Conservation (phyloP, 257 asterid genomes). For the Solanum gracilifrons region DNA sequence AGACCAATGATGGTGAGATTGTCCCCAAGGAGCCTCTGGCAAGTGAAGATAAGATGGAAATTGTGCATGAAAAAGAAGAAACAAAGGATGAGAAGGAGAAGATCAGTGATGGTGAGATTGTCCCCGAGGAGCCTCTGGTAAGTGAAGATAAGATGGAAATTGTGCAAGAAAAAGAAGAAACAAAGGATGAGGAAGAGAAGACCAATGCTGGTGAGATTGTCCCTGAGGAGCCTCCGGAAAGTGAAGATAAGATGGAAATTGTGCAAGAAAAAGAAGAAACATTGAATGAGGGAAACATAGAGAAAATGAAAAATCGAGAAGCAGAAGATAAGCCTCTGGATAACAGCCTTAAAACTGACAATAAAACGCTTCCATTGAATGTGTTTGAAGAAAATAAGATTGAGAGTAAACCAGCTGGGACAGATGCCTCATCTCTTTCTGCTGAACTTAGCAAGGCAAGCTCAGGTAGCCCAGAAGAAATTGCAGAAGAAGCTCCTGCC, state of each 20-base stretch:
- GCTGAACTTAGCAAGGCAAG: neutral
- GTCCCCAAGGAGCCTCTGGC: neutral
- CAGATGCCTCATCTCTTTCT: neutral
- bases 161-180: neutral
- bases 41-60: neutral
- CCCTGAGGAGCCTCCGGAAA: neutral
- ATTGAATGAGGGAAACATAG: neutral
- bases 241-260: neutral
- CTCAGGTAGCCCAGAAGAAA: neutral
- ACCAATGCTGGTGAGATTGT: neutral
- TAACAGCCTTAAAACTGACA: neutral
- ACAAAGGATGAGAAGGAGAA: neutral
- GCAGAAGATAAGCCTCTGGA: neutral
- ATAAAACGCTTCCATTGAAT: neutral
- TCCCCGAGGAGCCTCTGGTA: neutral
- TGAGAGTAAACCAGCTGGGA: neutral
- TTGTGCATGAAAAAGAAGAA: neutral
- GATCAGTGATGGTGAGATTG: neutral
- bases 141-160: neutral
- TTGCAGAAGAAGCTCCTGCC: neutral
- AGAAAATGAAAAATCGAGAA: neutral
- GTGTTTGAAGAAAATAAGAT: neutral
- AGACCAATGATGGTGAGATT: neutral
- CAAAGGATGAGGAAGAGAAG: neutral
- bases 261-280: neutral